Percentiles rank a stretch among this genome's conserved stretches.
Conservation (phyloP, 2,329 filamentous ascomycete genomes). For the Ramularia collo-cygni region DNA sequence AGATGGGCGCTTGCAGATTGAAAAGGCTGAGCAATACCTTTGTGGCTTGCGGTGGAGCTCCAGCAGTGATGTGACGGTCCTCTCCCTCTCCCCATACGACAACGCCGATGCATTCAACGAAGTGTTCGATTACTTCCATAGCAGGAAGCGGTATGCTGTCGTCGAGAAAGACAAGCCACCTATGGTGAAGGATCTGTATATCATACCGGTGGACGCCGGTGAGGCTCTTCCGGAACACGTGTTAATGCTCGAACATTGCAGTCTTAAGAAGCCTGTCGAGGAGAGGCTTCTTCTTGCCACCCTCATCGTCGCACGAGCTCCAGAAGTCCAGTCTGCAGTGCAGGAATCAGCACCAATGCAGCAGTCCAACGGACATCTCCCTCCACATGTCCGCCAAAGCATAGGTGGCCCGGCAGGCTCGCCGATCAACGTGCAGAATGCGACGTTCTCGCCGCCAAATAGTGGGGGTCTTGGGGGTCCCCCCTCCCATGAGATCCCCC, state of each 20-base stretch:
- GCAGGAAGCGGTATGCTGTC: slow-evolving; percentile 79
- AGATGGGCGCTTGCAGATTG: slow-evolving; percentile 71
- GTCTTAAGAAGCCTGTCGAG: slow-evolving; percentile 62
- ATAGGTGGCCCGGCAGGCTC: slow-evolving; percentile 27
- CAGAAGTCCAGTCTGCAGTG: slow-evolving; percentile 18
- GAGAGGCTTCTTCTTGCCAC: slow-evolving; percentile 77
- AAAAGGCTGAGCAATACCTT: slow-evolving; percentile 83
- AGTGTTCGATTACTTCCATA: slow-evolving; percentile 81
- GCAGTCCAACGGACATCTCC: slow-evolving; percentile 17
- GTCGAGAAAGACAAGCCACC: slow-evolving; percentile 54
- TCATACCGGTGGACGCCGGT: slow-evolving; percentile 76
- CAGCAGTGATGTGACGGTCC: slow-evolving; percentile 76
- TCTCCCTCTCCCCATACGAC: slow-evolving; percentile 60
- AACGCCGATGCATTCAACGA: slow-evolving; percentile 60
- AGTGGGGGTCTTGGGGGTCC: slow-evolving; percentile 22
- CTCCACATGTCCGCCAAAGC: slow-evolving; percentile 18
- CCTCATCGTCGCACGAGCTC: slow-evolving; percentile 69
- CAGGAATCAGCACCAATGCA: slow-evolving; percentile 29
- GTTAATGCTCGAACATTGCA: slow-evolving; percentile 78
- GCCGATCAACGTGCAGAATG: slow-evolving; percentile 31
- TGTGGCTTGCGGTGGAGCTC: slow-evolving; percentile 77
- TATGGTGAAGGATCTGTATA: slow-evolving; percentile 82
- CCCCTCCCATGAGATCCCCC: slow-evolving; percentile 26
- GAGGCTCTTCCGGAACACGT: slow-evolving; percentile 72
- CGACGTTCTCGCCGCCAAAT: slow-evolving; percentile 35